phyloP scores from a whole-genome alignment of 2,329 filamentous ascomycete species.

The Elsinoe arachidis region DNA sequence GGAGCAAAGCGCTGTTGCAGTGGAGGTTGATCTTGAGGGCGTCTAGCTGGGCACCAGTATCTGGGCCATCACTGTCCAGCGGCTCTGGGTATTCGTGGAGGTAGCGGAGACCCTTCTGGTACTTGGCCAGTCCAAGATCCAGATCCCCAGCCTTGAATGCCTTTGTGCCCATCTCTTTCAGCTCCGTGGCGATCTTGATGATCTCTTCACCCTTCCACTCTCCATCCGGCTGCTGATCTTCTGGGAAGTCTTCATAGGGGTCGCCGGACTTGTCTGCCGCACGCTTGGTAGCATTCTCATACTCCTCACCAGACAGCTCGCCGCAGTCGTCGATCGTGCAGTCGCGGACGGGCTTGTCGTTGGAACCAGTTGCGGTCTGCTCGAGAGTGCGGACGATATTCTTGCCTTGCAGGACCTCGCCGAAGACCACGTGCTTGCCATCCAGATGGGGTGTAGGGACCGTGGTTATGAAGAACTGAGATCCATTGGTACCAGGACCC shows the following conservation, averaged over 20 bases:
- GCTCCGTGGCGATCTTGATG: conserved; percentile 68
- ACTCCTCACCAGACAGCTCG: conserved; percentile 65
- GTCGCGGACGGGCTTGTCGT: conserved; percentile 70
- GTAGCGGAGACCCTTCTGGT: conserved; percentile 86
- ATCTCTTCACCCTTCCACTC: conserved; percentile 59
- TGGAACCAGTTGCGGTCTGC: conserved; percentile 62
- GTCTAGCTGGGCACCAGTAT: conserved; percentile 58
- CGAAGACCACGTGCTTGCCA: conserved; percentile 95
- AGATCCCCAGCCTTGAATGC: conserved; percentile 77
- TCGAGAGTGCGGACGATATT: conserved; percentile 84
- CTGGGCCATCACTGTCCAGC: conserved; percentile 59
- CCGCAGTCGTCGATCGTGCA: conserved; percentile 75
- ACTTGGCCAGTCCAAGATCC: conserved; percentile 71
- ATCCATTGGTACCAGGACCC: conserved; percentile 88
- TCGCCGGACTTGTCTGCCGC: conserved; percentile 74
- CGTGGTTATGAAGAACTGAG: conserved; percentile 97
- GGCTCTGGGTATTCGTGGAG: conserved; percentile 72
- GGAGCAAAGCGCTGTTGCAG: conserved; percentile 78
- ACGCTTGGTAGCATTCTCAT: conserved; percentile 58
- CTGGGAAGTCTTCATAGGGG: conserved; percentile 89
- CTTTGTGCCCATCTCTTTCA: conserved; percentile 87
- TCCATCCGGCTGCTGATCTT: conserved; percentile 57
- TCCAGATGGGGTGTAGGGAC: conserved; percentile 92
- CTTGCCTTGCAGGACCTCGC: conserved; percentile 88
- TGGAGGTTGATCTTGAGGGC: conserved; percentile 76